phyloP scores from a whole-genome alignment of 2,329 filamentous ascomycete species.

The Colletotrichum simmondsii region DNA sequence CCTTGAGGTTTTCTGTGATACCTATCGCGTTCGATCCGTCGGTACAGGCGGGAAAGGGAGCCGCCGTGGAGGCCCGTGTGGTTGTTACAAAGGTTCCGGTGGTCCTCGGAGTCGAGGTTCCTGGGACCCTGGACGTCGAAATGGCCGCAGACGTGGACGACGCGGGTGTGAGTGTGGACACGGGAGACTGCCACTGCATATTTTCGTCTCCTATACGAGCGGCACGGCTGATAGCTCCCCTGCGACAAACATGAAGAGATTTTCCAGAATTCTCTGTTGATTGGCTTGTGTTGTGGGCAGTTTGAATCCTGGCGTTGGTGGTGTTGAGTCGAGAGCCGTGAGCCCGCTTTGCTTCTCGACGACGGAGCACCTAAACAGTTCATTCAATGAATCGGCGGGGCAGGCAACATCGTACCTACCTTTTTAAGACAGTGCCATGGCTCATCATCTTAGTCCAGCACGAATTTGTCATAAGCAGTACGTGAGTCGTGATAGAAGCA shows the following conservation, averaged over 20 bases:
- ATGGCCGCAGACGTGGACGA: too few relatives aligned
- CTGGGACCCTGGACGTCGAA: too few relatives aligned
- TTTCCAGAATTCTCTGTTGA: not conserved
- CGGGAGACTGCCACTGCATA: not conserved
- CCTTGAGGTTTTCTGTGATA: slow-evolving; percentile 1
- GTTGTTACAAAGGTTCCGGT: too few relatives aligned
- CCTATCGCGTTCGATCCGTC: not conserved
- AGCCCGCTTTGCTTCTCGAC: not conserved
- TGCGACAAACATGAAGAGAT: not conserved
- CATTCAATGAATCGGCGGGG: too few relatives aligned
- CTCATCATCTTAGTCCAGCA: too few relatives aligned
- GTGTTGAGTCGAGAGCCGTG: not conserved
- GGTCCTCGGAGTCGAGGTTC: too few relatives aligned
- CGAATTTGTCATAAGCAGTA: too few relatives aligned
- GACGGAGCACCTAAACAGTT: not conserved
- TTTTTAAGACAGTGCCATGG: too few relatives aligned
- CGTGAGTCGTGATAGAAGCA: too few relatives aligned
- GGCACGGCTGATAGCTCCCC: not conserved
- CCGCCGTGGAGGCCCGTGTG: not conserved
- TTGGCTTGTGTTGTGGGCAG: not conserved
- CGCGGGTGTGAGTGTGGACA: too few relatives aligned
- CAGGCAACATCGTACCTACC: too few relatives aligned
- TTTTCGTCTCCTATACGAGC: not conserved
- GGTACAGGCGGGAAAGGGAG: not conserved
- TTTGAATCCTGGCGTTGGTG: not conserved